These are phyloP conservation scores for Priceomyces medius DNA, from an alignment of 805 yeast genomes.

Conservation along the genomic window DNA sequence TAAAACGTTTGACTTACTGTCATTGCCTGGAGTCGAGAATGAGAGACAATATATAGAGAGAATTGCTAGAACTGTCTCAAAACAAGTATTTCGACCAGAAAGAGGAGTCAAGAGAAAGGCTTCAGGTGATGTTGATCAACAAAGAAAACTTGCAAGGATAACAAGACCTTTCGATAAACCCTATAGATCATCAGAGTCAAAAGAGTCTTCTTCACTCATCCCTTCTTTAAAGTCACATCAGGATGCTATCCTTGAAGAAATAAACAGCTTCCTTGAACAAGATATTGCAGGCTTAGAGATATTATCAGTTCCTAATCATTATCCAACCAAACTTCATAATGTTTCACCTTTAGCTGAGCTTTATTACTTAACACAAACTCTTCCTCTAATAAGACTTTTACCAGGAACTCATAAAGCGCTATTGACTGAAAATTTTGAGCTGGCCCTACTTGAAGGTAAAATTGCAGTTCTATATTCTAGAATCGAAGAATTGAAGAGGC, in stretches of 20 bases:
- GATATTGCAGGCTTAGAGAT: conserved; percentile 33
- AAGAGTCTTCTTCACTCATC: conserved; percentile 3
- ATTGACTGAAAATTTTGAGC: conserved; percentile 80
- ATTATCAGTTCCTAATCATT: conserved; percentile 41
- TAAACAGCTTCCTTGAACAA: conserved; percentile 22
- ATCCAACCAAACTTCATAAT: conserved; percentile 38
- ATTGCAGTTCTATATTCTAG: conserved; percentile 86
- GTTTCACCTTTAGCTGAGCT: conserved; percentile 75
- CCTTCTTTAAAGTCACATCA: conserved; percentile 12
- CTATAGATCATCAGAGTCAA: not conserved
- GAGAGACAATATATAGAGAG: conserved; percentile 4
- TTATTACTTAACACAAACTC: conserved; percentile 81
- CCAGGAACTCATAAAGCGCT: conserved; percentile 85
- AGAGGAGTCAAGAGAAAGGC: conserved; percentile 1
- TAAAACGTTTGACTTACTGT: conserved; percentile 17
- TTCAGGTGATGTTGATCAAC: conserved; percentile 1
- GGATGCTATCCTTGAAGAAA: conserved; percentile 17
- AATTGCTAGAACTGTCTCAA: conserved; percentile 5
- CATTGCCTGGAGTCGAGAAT: conserved; percentile 6
- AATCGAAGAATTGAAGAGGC: conserved; percentile 86
- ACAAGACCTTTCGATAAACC: not conserved
- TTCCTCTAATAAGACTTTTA: conserved; percentile 77
- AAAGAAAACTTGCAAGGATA: not conserved
- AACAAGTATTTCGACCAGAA: conserved; percentile 4
- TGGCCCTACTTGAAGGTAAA: conserved; percentile 85